Conservation (phyloP, 129 eudicot genomes). For the Daucus carota region DH1_v3.0 NC_030387.2:32257001-32257500, state of each 20-base stretch:
- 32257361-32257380: slow-evolving; percentile 10
- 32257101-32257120: background rate
- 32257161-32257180: slow-evolving; percentile 29
- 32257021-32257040: background rate
- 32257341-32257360: slow-evolving; percentile 6
- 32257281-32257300: slow-evolving; percentile 3
- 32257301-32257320: slow-evolving; percentile 15
- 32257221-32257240: slow-evolving; percentile 29
- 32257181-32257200: slow-evolving; percentile 29
- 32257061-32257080: background rate
- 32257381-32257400: background rate
- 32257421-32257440: background rate
- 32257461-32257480: background rate
- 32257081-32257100: background rate
- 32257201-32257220: slow-evolving; percentile 29
- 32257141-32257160: slow-evolving; percentile 32
- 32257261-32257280: slow-evolving; percentile 10
- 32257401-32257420: background rate
- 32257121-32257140: slow-evolving; percentile 15
- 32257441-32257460: background rate
- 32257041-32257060: background rate
- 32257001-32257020: background rate
- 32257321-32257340: slow-evolving; percentile 28
- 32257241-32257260: slow-evolving; percentile 17
- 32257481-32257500: background rate